A percentile compares a stretch with the other conserved stretches of the same genome.
Conservation (phyloP, 306 rosid genomes). For the Lupinus albus region DNA sequence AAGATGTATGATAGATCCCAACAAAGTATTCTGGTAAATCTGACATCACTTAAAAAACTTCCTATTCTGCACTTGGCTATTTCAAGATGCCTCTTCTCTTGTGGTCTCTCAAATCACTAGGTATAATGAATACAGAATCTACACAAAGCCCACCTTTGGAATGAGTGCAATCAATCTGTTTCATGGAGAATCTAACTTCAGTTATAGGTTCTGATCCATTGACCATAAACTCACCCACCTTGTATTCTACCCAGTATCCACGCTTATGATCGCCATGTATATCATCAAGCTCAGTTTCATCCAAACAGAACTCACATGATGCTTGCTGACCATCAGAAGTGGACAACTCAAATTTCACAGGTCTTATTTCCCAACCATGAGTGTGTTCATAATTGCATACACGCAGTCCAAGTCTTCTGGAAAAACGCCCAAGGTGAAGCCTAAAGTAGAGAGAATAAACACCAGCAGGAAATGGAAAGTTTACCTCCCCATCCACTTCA, state of each 20-base stretch:
- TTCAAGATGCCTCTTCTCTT: constrained; percentile 56
- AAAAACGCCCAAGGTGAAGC: constrained; percentile 76
- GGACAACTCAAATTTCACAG: constrained; percentile 65
- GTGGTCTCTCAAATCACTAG: constrained; percentile 65
- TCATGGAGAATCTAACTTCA: constrained; percentile 87
- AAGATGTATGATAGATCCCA: constrained; percentile 48
- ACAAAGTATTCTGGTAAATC: constrained; percentile 36
- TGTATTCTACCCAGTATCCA: constrained; percentile 92
- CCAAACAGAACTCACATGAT: constrained; percentile 67
- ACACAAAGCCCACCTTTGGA: constrained; percentile 95
- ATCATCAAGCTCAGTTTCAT: constrained; percentile 58
- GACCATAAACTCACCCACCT: constrained; percentile 87
- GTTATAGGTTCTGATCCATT: constrained; percentile 58
- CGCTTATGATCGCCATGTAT: constrained; percentile 67
- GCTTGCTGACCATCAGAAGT: constrained; percentile 78
- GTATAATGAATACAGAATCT: constrained; percentile 85
- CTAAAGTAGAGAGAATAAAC: constrained; percentile 66
- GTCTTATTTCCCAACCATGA: constrained; percentile 84
- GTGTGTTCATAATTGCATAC: constrained; percentile 76
- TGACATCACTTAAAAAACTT: constrained; percentile 39
- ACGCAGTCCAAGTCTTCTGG: constrained; percentile 73
- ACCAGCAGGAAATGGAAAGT: constrained; percentile 82
- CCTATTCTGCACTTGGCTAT: constrained; percentile 41
- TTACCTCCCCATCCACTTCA: constrained; percentile 79
- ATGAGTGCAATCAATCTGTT: constrained; percentile 95